Percentiles rank a stretch among this genome's conserved stretches.
Evolutionary conservation across 768 basidiomycete species (phyloP).

Genomic region (Rhodotorula babjevae): DNA sequence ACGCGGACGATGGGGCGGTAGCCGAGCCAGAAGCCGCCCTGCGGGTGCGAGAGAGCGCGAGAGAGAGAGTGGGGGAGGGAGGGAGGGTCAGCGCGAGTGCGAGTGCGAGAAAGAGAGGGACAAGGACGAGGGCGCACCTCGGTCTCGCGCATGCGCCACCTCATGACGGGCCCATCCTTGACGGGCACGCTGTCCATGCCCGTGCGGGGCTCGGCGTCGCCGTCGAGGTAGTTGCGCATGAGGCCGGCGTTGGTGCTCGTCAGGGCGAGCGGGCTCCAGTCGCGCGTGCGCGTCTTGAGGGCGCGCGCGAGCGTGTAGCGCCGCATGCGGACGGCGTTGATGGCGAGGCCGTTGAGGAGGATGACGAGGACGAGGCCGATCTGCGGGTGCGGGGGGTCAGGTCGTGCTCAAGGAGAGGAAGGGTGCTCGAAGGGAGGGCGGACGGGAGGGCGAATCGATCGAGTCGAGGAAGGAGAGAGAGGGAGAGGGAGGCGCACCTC

Average conservation of each 20-base stretch:
- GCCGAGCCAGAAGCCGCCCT: constrained; percentile 34
- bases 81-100: not conserved
- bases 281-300: constrained; percentile 20
- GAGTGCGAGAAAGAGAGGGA: too few relatives aligned
- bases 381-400: not conserved
- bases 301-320: constrained; percentile 27
- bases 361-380: constrained; percentile 31
- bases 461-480: not conserved
- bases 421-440: too few relatives aligned
- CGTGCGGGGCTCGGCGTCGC: constrained; percentile 9
- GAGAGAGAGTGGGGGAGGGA: too few relatives aligned
- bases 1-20: constrained; percentile 29
- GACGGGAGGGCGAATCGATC: too few relatives aligned
- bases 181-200: not conserved
- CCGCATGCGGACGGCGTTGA: constrained; percentile 33
- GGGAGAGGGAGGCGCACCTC: constrained; percentile 9
- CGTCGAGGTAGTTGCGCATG: constrained; percentile 36
- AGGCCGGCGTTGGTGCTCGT: constrained; percentile 26
- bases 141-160: constrained; percentile 33
- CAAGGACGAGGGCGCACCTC: constrained; percentile 15
- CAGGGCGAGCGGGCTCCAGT: constrained; percentile 38
- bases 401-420: too few relatives aligned
- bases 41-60: too few relatives aligned
- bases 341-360: constrained; percentile 21
- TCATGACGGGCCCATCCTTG: constrained; percentile 23